A percentile compares a stretch with the other conserved stretches of the same genome.
phyloP scores from a whole-genome alignment of 2,329 filamentous ascomycete genomes.

The Hypoxylon sp. region DNA sequence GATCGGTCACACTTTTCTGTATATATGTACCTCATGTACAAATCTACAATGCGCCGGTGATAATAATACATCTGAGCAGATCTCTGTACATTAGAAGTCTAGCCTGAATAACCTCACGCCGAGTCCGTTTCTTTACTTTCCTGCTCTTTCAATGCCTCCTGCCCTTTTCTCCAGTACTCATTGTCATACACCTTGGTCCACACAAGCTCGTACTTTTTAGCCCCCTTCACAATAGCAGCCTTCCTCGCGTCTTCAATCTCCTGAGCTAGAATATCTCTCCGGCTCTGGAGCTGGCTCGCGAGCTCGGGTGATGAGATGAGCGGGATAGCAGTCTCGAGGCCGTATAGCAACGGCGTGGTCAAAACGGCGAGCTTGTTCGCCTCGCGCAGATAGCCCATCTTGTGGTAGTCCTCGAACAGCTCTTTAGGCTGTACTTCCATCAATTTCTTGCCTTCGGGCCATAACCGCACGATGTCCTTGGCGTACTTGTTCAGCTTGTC shows the following conservation, averaged over 20 bases:
- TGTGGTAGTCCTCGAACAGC: slow-evolving; percentile 48
- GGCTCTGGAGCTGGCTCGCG: slow-evolving; percentile 56
- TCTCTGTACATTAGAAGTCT: slow-evolving; percentile 23
- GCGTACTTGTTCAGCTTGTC: slow-evolving; percentile 57
- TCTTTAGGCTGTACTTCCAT: slow-evolving; percentile 54
- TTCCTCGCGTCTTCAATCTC: slow-evolving; percentile 54
- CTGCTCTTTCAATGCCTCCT: background rate
- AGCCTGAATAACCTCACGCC: background rate
- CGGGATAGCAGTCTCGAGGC: slow-evolving; percentile 60
- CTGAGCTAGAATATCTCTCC: slow-evolving; percentile 55
- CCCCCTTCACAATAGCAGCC: slow-evolving; percentile 26
- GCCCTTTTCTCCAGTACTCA: background rate
- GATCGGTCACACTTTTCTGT: slow-evolving; percentile 29
- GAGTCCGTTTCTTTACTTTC: slow-evolving; percentile 21
- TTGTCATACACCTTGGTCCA: slow-evolving; percentile 53
- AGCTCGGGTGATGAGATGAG: slow-evolving; percentile 56
- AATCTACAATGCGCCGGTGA: slow-evolving; percentile 23
- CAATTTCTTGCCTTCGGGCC: slow-evolving; percentile 58
- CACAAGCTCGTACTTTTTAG: slow-evolving; percentile 44
- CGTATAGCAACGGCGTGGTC: slow-evolving; percentile 58
- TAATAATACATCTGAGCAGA: slow-evolving; percentile 37
- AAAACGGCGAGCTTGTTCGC: slow-evolving; percentile 55
- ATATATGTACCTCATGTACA: slow-evolving; percentile 47
- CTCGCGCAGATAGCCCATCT: slow-evolving; percentile 53
- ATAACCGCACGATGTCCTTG: slow-evolving; percentile 55